These are phyloP conservation scores for Taiozyma sp. DNA, from an alignment of 1,139 yeast species.

Conservation along the genomic window DNA sequence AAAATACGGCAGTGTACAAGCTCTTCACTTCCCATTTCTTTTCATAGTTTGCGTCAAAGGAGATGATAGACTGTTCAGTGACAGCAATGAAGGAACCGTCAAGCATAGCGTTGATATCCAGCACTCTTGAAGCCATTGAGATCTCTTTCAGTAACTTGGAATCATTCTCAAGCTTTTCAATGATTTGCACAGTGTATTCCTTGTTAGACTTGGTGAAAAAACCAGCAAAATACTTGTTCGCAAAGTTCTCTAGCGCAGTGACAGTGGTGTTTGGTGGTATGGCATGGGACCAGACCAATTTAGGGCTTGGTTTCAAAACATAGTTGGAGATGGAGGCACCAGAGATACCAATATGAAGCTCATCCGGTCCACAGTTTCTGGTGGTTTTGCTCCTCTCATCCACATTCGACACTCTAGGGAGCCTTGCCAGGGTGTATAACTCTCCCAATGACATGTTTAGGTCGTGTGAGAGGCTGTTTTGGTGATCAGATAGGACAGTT, in stretches of 20 bases:
- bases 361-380: slow-evolving; percentile 20
- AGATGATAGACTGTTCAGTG: slow-evolving; percentile 6
- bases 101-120: slow-evolving; percentile 7
- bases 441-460: slow-evolving; percentile 21
- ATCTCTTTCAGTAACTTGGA: slow-evolving; percentile 17
- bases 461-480: neutral
- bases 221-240: slow-evolving; percentile 25
- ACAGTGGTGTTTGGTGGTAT: slow-evolving; percentile 58
- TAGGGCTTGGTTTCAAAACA: slow-evolving; percentile 77
- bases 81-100: slow-evolving; percentile 9
- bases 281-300: slow-evolving; percentile 67
- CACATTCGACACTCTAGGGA: slow-evolving; percentile 21
- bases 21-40: slow-evolving; percentile 12
- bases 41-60: slow-evolving; percentile 8
- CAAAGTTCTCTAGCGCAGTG: slow-evolving; percentile 15
- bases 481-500: neutral
- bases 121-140: slow-evolving; percentile 8
- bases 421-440: slow-evolving; percentile 17
- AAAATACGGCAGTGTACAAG: slow-evolving; percentile 13
- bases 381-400: slow-evolving; percentile 13
- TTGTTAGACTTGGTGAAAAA: slow-evolving; percentile 32
- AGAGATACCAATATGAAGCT: slow-evolving; percentile 58
- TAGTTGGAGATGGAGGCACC: slow-evolving; percentile 73
- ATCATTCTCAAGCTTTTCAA: slow-evolving; percentile 18
- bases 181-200: slow-evolving; percentile 10